A percentile compares a stretch with the other conserved stretches of the same genome.
These are phyloP conservation scores for Cinnamomum chago DNA, from an alignment of 164 flowering plant genomes.

Conservation along the genomic window DNA sequence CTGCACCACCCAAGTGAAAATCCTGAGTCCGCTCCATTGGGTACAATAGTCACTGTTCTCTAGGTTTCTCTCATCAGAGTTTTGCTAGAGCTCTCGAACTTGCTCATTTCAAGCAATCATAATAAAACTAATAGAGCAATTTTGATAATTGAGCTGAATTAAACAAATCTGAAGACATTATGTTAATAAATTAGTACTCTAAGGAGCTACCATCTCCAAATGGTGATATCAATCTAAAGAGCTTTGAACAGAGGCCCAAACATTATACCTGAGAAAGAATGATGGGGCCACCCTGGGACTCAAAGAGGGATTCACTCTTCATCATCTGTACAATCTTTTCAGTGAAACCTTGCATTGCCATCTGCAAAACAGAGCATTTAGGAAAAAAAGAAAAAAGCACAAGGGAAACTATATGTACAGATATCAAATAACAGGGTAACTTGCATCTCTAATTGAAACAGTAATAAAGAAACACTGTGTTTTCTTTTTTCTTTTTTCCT, in stretches of 20 bases:
- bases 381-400: background rate
- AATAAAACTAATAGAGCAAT: too few relatives aligned
- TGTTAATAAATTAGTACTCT: background rate
- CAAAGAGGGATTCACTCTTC: conserved; percentile 60
- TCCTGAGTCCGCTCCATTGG: too few relatives aligned
- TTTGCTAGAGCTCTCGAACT: background rate
- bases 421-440: background rate
- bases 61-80: background rate
- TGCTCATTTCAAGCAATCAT: too few relatives aligned
- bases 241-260: background rate
- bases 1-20: too few relatives aligned
- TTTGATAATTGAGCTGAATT: background rate
- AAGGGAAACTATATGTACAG: background rate
- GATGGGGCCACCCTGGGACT: conserved; percentile 80
- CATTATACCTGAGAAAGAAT: conserved; percentile 60
- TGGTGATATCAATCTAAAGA: background rate
- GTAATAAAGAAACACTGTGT: background rate
- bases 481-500: too few relatives aligned
- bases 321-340: conserved; percentile 64
- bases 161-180: background rate
- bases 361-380: conserved; percentile 27
- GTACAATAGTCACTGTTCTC: background rate
- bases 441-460: background rate
- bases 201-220: background rate
- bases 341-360: conserved; percentile 74